Base-by-base conservation (phyloP, 768 basidiomycete genomes). In the Xerocomellus chrysenteron region DNA sequence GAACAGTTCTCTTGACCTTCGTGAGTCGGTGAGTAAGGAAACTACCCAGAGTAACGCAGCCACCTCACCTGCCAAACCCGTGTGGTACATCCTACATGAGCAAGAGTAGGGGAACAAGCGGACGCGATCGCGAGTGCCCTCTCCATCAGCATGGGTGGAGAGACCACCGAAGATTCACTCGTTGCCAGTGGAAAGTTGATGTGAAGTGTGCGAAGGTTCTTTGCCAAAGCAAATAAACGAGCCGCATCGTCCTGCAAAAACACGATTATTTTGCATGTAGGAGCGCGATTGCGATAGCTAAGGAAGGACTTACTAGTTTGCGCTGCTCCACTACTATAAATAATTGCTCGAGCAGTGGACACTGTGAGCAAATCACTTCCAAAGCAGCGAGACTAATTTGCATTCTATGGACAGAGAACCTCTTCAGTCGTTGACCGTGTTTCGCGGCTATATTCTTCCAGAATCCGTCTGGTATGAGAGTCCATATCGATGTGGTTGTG, bases 321-420 rank as follows among this genome's bases (percentile, higher is more conserved):
- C 61, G 65, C 9, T 76, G 78, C 41, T 82, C 76, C 13, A 82
- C 68, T 0, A 83, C 82, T 14, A 91, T 68, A 62, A 88, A 91
- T 7, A 92, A 67, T 58, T 89, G 79, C 59, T 86, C 79, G 10
- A 92, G 75, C 8, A 65, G 69, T 0, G 70, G 54, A 55, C 88
- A 90, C 17, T 75, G 68, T 11, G 62, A 56, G 60, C 88, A 90
- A 10, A 92, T 78, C 30, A 76, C 72, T 19, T 72, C 67, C 33
- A 92, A 73, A 0, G 79, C 75, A 12, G 71, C 68, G 21, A 83
- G 65, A 60, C 75, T 74, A 53, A 90, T 78, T 4, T 76, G 72
- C 77, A 88, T 83, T 28, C 86, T 77, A 62, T 90, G 82, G 2
- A 90, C 77, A 13, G 85, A 85, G 58, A 92, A 81, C 12, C 78